Conservation (phyloP, 495 filamentous ascomycete species). For the Collariella sp. region DNA sequence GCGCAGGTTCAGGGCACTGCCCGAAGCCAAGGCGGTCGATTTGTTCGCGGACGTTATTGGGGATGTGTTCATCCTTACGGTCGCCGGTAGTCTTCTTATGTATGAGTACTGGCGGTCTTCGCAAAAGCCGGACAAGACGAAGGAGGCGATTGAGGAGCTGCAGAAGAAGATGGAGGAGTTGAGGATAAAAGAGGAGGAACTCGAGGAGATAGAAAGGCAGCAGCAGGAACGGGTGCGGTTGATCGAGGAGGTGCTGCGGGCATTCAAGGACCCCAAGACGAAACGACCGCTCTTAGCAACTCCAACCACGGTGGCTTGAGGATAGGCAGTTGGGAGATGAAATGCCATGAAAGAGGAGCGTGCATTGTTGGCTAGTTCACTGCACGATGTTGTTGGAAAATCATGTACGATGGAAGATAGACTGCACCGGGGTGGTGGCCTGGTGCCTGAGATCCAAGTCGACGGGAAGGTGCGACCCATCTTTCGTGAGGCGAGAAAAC, state of each 20-base stretch:
- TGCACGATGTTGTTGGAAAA: neutral
- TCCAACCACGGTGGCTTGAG: neutral
- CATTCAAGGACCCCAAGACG: constrained; percentile 46
- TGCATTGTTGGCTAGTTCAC: too few species aligned
- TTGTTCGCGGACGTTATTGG: constrained; percentile 91
- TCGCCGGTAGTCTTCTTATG: constrained; percentile 69
- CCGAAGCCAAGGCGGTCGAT: constrained; percentile 91
- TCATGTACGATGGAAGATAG: neutral
- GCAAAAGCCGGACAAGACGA: constrained; percentile 62
- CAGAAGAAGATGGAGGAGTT: constrained; percentile 53
- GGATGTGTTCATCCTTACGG: constrained; percentile 78
- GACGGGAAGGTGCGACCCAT: constrained; percentile 3
- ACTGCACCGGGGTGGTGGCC: neutral
- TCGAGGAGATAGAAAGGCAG: constrained; percentile 54
- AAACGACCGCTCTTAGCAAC: constrained; percentile 37
- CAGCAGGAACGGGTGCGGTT: constrained; percentile 50
- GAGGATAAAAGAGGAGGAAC: constrained; percentile 50
- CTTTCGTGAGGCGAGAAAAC: neutral
- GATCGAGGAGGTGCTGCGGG: constrained; percentile 60
- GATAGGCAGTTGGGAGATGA: too few species aligned
- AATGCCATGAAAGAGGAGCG: too few species aligned
- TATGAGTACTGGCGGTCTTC: constrained; percentile 71
- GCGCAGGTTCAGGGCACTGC: constrained; percentile 58
- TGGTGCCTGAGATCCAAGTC: neutral
- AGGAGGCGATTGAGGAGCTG: constrained; percentile 62